phyloP scores from a whole-genome alignment of 768 basidiomycete species.

The Mycena epipterygia region DNA sequence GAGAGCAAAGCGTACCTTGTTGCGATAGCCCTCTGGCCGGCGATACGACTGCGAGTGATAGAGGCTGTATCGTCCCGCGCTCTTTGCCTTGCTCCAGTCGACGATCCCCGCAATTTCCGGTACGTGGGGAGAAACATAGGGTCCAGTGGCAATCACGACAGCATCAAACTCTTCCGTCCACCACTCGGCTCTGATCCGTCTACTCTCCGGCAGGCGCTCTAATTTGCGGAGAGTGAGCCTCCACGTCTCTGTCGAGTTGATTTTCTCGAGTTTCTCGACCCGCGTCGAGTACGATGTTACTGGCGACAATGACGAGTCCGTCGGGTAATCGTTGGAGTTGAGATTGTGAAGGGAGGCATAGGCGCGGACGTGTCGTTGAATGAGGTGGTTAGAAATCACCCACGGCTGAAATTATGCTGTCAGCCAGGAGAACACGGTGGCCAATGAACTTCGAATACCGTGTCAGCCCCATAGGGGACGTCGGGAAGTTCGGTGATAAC shows the following conservation, averaged over 20 bases:
- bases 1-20: constrained; percentile 39
- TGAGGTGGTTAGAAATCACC: constrained; percentile 35
- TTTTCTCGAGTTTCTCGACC: constrained; percentile 51
- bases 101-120: constrained; percentile 46
- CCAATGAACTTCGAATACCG: constrained; percentile 7
- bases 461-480: constrained; percentile 34
- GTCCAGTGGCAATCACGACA: constrained; percentile 48
- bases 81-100: constrained; percentile 42
- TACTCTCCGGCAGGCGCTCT: constrained; percentile 30
- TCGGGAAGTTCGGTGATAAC: constrained; percentile 39
- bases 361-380: constrained; percentile 46
- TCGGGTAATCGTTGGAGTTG: constrained; percentile 44
- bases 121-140: constrained; percentile 47
- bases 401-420: constrained; percentile 27
- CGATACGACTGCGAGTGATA: constrained; percentile 51
- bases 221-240: constrained; percentile 37
- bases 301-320: constrained; percentile 26
- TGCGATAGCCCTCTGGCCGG: constrained; percentile 45
- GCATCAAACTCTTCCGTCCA: constrained; percentile 51
- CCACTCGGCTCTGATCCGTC: constrained; percentile 37
- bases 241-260: constrained; percentile 34
- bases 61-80: constrained; percentile 31
- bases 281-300: constrained; percentile 52
- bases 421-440: background rate
- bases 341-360: constrained; percentile 49